These are phyloP conservation scores for Lepidopterella palustris DNA, from an alignment of 495 filamentous ascomycete species.

Conservation along the genomic window DNA sequence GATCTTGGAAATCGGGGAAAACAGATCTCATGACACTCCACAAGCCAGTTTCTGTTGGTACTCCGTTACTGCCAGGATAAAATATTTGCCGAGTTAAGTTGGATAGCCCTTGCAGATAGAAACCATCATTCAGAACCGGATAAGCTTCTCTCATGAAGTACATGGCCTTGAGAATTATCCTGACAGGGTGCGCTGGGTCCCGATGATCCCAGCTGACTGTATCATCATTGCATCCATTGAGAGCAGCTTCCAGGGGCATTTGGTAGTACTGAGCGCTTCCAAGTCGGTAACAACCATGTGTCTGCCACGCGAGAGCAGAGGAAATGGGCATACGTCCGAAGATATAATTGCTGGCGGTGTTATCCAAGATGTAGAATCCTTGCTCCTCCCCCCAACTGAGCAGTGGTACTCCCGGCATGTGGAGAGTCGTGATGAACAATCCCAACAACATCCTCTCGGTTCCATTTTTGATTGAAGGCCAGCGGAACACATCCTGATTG, in stretches of 20 bases:
- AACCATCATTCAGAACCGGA: constrained; percentile 61
- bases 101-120: constrained; percentile 52
- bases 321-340: constrained; percentile 65
- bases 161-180: constrained; percentile 63
- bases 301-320: constrained; percentile 59
- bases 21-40: constrained; percentile 57
- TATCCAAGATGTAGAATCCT: constrained; percentile 60
- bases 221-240: constrained; percentile 54
- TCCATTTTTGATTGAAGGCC: constrained; percentile 60
- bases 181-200: constrained; percentile 59
- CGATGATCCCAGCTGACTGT: constrained; percentile 58
- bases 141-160: constrained; percentile 55
- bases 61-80: constrained; percentile 48
- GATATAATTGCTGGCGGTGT: constrained; percentile 62
- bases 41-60: constrained; percentile 58
- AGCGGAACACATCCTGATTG: constrained; percentile 72
- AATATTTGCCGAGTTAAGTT: constrained; percentile 50
- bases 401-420: constrained; percentile 61
- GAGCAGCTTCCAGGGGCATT: constrained; percentile 52
- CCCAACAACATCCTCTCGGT: constrained; percentile 56
- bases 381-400: constrained; percentile 68
- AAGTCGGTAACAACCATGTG: constrained; percentile 61
- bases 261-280: constrained; percentile 51
- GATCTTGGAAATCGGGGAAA: constrained; percentile 47
- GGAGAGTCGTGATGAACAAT: constrained; percentile 57